Percentiles rank a stretch among this genome's conserved stretches.
These are phyloP conservation scores for Sonneratia caseolaris DNA, from an alignment of 345 rosid species.

Conservation along the genomic window DNA sequence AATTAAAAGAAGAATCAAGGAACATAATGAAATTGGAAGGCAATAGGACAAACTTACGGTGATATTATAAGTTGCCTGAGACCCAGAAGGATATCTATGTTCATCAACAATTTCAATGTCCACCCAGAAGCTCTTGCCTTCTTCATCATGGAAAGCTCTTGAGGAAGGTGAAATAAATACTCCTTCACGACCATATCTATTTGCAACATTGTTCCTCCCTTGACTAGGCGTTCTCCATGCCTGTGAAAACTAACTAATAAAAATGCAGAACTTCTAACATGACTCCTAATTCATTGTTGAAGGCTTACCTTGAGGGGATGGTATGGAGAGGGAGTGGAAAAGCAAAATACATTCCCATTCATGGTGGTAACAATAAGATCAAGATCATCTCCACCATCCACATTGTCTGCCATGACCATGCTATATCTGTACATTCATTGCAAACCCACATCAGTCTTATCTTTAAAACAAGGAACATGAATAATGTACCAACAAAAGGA, in stretches of 20 bases:
- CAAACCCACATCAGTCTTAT: slow-evolving; percentile 9
- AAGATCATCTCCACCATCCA: slow-evolving; percentile 38
- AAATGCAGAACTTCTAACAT: neutral
- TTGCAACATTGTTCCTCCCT: slow-evolving; percentile 85
- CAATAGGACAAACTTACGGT: slow-evolving; percentile 47
- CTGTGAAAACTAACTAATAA: slow-evolving; percentile 23
- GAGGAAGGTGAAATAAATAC: slow-evolving; percentile 70
- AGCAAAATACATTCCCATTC: slow-evolving; percentile 99
- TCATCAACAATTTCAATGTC: slow-evolving; percentile 90
- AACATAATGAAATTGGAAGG: neutral
- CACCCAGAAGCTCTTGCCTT: slow-evolving; percentile 95
- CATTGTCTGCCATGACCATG: slow-evolving; percentile 92
- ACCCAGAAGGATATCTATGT: slow-evolving; percentile 81
- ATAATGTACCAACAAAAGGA: slow-evolving; percentile 5
- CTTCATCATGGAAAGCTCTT: slow-evolving; percentile 95
- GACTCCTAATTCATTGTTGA: slow-evolving; percentile 6
- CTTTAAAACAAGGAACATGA: slow-evolving; percentile 1
- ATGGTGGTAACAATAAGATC: slow-evolving; percentile 94
- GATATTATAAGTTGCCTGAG: slow-evolving; percentile 86
- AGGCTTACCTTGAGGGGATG: slow-evolving; percentile 90
- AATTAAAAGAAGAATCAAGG: neutral
- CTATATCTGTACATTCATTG: slow-evolving; percentile 53
- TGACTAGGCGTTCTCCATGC: slow-evolving; percentile 90
- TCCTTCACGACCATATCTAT: slow-evolving; percentile 68
- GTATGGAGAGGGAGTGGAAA: slow-evolving; percentile 89